Base-by-base conservation (phyloP, 805 yeast species). In the Candida germanica region DNA sequence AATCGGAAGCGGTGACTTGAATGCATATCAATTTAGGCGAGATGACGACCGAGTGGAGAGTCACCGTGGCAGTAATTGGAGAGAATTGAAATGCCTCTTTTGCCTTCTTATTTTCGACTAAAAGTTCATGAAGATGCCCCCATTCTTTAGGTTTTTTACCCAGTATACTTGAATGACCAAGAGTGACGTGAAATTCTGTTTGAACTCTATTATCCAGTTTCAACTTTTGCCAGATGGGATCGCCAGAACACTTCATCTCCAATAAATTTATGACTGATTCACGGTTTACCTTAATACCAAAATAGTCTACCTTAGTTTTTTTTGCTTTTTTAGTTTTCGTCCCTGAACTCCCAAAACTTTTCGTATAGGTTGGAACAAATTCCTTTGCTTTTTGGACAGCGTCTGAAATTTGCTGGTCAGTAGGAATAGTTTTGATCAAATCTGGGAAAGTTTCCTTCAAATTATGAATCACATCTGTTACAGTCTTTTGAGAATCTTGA, bases 101-200 rank as follows among this genome's bases (percentile, higher is more conserved):
- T 6, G 24, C 7, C 13, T 36, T 31, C 30, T 29, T 25, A 13
- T 29, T 26, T 5, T 28, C 25, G n/a, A 12, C 38, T 3, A 36
- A 6, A 11, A 31, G 13, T 15, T 36, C 33, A 21, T 36, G 34
- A 21, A 40, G 33, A 9, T 23, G 22, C 5, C 39, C 36, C 49
- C 46, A 42, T 15, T 26, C 26, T 30, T 21, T 27, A 4, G 30
- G 31, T 12, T 36, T 17, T 6, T 22, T n/a, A 2, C 20, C 22
- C 35, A 22, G 28, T 21, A 43, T 10, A 5, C 46, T 41, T 3
- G 46, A 24, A 50, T 84, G 94, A 4, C 75, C 66, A 29, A 84
- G 51, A 0, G 95, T 87, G 3, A 85, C 73, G 51, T 86, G 95
- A 46, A 84, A 80, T 19, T 66, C 66, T 0, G 51, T 33, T 44